These are phyloP conservation scores for Penicillium tannophilum DNA, from an alignment of 495 filamentous ascomycete species.

Conservation along the genomic window DNA sequence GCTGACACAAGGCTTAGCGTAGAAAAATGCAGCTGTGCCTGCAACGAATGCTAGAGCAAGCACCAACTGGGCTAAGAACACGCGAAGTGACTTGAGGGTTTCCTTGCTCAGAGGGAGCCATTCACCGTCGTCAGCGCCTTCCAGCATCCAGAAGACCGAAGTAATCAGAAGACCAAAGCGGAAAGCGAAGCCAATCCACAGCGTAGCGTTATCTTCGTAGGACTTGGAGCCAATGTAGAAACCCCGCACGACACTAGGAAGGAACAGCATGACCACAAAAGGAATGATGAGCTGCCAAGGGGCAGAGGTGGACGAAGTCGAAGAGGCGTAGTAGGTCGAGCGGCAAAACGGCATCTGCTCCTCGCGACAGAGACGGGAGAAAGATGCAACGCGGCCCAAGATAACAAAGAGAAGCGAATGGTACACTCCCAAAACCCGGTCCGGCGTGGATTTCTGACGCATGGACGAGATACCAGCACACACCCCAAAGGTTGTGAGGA, in stretches of 20 bases:
- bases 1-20: constrained; percentile 72
- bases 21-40: constrained; percentile 71
- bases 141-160: constrained; percentile 85
- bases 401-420: constrained; percentile 83
- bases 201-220: constrained; percentile 78
- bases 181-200: constrained; percentile 83
- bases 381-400: constrained; percentile 78
- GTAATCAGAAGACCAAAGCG: constrained; percentile 73
- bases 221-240: constrained; percentile 78
- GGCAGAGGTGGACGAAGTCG: constrained; percentile 88
- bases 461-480: constrained; percentile 72
- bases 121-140: constrained; percentile 85
- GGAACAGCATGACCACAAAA: constrained; percentile 66
- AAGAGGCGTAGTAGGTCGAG: constrained; percentile 93
- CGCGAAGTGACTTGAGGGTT: constrained; percentile 70
- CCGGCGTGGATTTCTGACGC: constrained; percentile 59
- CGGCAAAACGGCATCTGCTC: constrained; percentile 97
- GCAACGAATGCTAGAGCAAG: constrained; percentile 67
- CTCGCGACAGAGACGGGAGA: constrained; percentile 93
- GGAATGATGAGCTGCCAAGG: constrained; percentile 87
- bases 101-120: constrained; percentile 71
- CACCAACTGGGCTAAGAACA: constrained; percentile 73
- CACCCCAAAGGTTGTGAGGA: constrained; percentile 84
- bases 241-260: constrained; percentile 76
- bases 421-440: constrained; percentile 73